Conservation (phyloP, 768 basidiomycete genomes). For the Termitomyces eurrhizus region DNA sequence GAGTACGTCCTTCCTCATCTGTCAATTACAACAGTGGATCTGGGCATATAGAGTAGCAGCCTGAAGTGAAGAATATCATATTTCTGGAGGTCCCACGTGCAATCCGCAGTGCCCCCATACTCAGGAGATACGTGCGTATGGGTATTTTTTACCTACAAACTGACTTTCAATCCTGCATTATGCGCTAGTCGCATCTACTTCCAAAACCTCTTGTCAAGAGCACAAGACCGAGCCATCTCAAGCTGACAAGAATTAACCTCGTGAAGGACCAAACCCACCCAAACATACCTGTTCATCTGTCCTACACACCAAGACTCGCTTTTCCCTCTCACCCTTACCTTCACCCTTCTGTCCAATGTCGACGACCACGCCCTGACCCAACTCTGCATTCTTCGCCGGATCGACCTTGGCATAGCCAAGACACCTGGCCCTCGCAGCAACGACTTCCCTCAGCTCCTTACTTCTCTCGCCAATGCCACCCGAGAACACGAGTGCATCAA, state of each 20-base stretch:
- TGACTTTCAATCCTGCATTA: background rate
- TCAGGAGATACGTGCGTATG: too few species aligned
- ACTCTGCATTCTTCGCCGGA: slow-evolving; percentile 37
- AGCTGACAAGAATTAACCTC: slow-evolving; percentile 20
- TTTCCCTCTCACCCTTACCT: slow-evolving; percentile 16
- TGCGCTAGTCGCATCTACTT: background rate
- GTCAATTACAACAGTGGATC: too few species aligned
- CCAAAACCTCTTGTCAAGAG: slow-evolving; percentile 24
- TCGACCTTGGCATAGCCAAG: slow-evolving; percentile 59
- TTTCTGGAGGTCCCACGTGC: slow-evolving; percentile 11
- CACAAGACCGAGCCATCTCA: slow-evolving; percentile 40
- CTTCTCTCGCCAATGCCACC: slow-evolving; percentile 87
- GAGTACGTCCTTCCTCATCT: too few species aligned
- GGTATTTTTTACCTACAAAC: background rate
- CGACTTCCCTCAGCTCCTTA: slow-evolving; percentile 51
- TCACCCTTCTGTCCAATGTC: slow-evolving; percentile 36
- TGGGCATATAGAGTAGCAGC: too few species aligned
- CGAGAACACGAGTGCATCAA: slow-evolving; percentile 82
- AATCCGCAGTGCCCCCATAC: slow-evolving; percentile 10
- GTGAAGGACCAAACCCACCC: background rate
- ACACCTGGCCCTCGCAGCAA: slow-evolving; percentile 51
- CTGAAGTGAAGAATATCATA: too few species aligned
- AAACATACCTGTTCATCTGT: slow-evolving; percentile 59
- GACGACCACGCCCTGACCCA: slow-evolving; percentile 40
- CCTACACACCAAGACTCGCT: slow-evolving; percentile 52